Evolutionary conservation across 2,329 filamentous ascomycete genomes (phyloP).

Genomic region (Ustulina deusta): DNA sequence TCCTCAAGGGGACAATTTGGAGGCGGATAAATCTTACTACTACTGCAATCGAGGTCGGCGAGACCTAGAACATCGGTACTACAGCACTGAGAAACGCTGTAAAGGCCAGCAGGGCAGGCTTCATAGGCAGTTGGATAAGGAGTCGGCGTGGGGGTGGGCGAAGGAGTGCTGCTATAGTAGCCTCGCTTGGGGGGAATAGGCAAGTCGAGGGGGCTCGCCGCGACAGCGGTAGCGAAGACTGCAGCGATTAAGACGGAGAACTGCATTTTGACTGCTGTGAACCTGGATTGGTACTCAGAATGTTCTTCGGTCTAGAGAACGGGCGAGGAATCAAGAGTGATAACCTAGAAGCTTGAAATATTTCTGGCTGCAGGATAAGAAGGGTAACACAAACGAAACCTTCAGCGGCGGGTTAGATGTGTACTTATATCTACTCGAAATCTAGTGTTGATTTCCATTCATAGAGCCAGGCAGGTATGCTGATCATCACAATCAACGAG

Average conservation of each 20-base stretch:
- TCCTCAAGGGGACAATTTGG: not conserved
- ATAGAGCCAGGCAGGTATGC: not conserved
- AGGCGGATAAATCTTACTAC: constrained; percentile 4
- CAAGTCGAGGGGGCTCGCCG: constrained; percentile 32
- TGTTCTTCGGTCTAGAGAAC: constrained; percentile 15
- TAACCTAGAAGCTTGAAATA: constrained; percentile 11
- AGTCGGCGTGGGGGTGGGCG: constrained; percentile 13
- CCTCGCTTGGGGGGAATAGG: constrained; percentile 8
- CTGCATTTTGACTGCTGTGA: constrained; percentile 31
- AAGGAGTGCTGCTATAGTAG: constrained; percentile 8
- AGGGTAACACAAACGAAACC: not conserved
- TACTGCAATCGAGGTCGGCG: constrained; percentile 25
- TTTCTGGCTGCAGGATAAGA: not conserved
- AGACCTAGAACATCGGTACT: constrained; percentile 30
- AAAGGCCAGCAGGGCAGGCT: constrained; percentile 25
- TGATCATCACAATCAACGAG: constrained; percentile 19
- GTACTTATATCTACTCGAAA: constrained; percentile 28
- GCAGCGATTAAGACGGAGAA: constrained; percentile 30
- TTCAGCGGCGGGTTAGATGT: not conserved
- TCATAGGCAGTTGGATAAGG: constrained; percentile 4
- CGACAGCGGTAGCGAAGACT: constrained; percentile 24
- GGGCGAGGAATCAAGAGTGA: constrained; percentile 10
- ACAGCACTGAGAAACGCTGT: constrained; percentile 30
- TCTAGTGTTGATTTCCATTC: not conserved
- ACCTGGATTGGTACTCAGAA: constrained; percentile 11